Evolutionary conservation across 441 rosid genomes (phyloP), one percentile per base, ranked within the genome.

Genomic region (Bocquillonia castaneifolia): DNA sequence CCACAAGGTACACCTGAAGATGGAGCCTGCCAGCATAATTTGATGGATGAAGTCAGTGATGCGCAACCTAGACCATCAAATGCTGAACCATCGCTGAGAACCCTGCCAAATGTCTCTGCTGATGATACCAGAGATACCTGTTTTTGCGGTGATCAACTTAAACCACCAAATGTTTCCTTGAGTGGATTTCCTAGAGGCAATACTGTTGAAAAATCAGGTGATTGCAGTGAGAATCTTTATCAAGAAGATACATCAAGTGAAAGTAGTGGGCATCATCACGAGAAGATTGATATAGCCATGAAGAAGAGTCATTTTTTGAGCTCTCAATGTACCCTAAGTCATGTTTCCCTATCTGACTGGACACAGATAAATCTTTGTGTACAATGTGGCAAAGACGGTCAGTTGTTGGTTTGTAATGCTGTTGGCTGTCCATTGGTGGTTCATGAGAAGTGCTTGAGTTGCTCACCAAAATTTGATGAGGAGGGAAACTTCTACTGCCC

Each of bases 361-460:
- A 73, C 78, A n/a, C 74, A 73, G 70, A 77, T 78, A 71, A 80
- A 75, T 67, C 72, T 78, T 13, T 86, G 94, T 67, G 74, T 78
- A 37, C 82, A 80, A 77, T 88, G 94, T 70, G 62, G 76, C 63
- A 70, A 79, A 69, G 82, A 72, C 63, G 86, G 82, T 67, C 76
- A 63, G 67, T 32, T 84, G 59, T 74, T 86, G 66, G 73, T 63
- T 37, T 88, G 93, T 67, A 66, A 65, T 73, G 67, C 79, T 50
- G 64, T 55, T 60, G 75, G 72, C 63, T 88, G 89, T 71, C 78
- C 82, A 67, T 29, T 86, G 72, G 73, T 58, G 42, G 79, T 84
- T 80, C 88, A 86, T 48, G 78, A 77, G 64, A 71, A 73, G 31
- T 88, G 91, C 76, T 67, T 86, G 73, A 83, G 77, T 69, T 79